Percentiles rank a stretch among this genome's conserved stretches.
Conservation (phyloP, 768 basidiomycete species). For the Saitozyma sp. region DNA sequence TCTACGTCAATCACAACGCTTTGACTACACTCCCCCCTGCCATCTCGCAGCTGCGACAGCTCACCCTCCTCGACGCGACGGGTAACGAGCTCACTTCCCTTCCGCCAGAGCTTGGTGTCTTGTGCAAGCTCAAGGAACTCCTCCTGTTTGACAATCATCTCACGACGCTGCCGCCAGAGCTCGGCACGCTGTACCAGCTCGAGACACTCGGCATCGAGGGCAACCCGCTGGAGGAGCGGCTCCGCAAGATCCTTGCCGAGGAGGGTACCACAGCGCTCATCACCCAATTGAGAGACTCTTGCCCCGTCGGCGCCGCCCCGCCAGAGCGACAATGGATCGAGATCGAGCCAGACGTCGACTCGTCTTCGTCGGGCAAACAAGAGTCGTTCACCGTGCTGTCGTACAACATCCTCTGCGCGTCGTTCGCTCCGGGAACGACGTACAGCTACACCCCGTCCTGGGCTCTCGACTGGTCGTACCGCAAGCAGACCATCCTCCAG, state of each 20-base stretch:
- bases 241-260: slow-evolving; percentile 83
- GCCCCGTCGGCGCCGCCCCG: slow-evolving; percentile 75
- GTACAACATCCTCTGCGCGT: slow-evolving; percentile 94
- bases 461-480: slow-evolving; percentile 94
- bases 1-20: slow-evolving; percentile 95
- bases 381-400: slow-evolving; percentile 79
- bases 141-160: slow-evolving; percentile 95
- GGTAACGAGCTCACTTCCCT: slow-evolving; percentile 76
- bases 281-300: slow-evolving; percentile 87
- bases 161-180: slow-evolving; percentile 76
- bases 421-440: slow-evolving; percentile 78
- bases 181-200: slow-evolving; percentile 87
- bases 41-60: slow-evolving; percentile 77
- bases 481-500: slow-evolving; percentile 80
- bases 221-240: slow-evolving; percentile 79
- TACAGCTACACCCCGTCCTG: slow-evolving; percentile 97
- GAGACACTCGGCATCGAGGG: slow-evolving; percentile 94
- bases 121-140: slow-evolving; percentile 84
- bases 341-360: slow-evolving; percentile 42
- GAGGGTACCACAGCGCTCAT: slow-evolving; percentile 91
- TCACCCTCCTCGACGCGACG: slow-evolving; percentile 87
- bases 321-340: slow-evolving; percentile 77
- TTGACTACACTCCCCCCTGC: slow-evolving; percentile 74
- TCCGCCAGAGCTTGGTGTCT: slow-evolving; percentile 85
- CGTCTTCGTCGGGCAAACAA: slow-evolving; percentile 36